Evolutionary conservation across 2,329 filamentous ascomycete genomes (phyloP).

Genomic region (Monascus ruber): DNA sequence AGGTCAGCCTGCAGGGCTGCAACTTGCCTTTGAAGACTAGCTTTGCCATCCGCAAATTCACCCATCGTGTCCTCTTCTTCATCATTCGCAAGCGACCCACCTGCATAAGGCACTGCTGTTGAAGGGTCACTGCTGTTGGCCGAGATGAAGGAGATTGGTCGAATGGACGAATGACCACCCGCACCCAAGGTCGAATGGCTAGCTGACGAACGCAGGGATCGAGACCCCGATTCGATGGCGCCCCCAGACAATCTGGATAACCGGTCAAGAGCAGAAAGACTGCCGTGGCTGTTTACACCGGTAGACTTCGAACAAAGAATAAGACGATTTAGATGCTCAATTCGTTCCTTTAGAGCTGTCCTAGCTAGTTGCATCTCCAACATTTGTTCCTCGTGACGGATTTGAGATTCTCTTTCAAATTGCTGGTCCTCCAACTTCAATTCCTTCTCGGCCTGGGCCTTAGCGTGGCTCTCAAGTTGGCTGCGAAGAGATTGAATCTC

Average conservation of each 20-base stretch:
- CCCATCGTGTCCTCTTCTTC: constrained; percentile 60
- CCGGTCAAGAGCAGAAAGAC: constrained; percentile 56
- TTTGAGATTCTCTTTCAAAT: constrained; percentile 67
- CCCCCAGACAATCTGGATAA: constrained; percentile 49
- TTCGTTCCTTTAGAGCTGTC: constrained; percentile 91
- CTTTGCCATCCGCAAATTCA: constrained; percentile 76
- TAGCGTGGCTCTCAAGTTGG: constrained; percentile 75
- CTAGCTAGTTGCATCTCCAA: constrained; percentile 95
- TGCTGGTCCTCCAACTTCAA: constrained; percentile 58
- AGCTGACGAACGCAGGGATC: constrained; percentile 58
- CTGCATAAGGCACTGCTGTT: constrained; percentile 17
- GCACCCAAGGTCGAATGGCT: constrained; percentile 48
- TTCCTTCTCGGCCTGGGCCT: constrained; percentile 51
- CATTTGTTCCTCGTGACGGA: constrained; percentile 92
- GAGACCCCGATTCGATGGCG: constrained; percentile 27
- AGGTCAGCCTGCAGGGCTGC: constrained; percentile 88
- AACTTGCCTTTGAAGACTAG: constrained; percentile 73
- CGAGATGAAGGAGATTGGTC: constrained; percentile 58
- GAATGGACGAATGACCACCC: constrained; percentile 43
- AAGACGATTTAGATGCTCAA: constrained; percentile 88
- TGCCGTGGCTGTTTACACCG: constrained; percentile 73
- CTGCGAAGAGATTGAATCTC: constrained; percentile 74
- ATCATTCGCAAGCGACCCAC: constrained; percentile 26
- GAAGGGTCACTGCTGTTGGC: constrained; percentile 32
- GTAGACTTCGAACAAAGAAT: constrained; percentile 93